Evolutionary conservation across 2,329 filamentous ascomycete species (phyloP).

Genomic region (Kalmusia sp.): DNA sequence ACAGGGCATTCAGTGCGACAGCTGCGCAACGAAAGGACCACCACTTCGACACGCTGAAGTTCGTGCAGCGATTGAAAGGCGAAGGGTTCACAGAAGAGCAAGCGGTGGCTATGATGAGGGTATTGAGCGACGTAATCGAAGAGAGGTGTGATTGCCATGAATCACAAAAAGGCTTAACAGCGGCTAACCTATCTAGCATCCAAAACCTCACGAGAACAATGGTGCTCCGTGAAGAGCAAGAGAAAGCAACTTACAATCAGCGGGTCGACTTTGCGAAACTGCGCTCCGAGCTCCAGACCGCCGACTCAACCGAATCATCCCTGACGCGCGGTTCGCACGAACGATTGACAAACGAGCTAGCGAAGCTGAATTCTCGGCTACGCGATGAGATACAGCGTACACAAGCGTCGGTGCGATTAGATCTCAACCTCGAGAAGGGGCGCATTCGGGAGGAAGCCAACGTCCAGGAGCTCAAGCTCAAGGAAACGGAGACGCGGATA

Average conservation of each 20-base stretch:
- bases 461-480: slow-evolving; percentile 95
- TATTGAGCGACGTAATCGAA: slow-evolving; percentile 94
- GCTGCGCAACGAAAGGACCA: slow-evolving; percentile 73
- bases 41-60: slow-evolving; percentile 98
- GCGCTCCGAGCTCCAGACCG: slow-evolving; percentile 88
- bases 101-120: slow-evolving; percentile 97
- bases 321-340: slow-evolving; percentile 91
- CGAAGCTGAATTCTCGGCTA: slow-evolving; percentile 87
- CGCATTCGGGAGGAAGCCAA: slow-evolving; percentile 96
- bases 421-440: slow-evolving; percentile 96
- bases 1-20: slow-evolving; percentile 71
- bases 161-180: background rate
- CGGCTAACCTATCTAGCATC: slow-evolving; percentile 64
- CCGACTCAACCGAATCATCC: slow-evolving; percentile 89
- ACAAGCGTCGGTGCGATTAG: slow-evolving; percentile 88
- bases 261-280: slow-evolving; percentile 99
- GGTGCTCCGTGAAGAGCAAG: slow-evolving; percentile 93
- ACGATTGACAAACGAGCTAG: slow-evolving; percentile 89
- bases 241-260: slow-evolving; percentile 77
- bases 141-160: slow-evolving; percentile 68
- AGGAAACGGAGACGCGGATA: slow-evolving; percentile 98
- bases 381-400: slow-evolving; percentile 94
- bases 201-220: slow-evolving; percentile 97
- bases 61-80: slow-evolving; percentile 85
- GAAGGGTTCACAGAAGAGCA: slow-evolving; percentile 97